Percentiles rank a stretch among this genome's conserved stretches.
Conservation (phyloP, 495 filamentous ascomycete species). For the Letharia lupina region DNA sequence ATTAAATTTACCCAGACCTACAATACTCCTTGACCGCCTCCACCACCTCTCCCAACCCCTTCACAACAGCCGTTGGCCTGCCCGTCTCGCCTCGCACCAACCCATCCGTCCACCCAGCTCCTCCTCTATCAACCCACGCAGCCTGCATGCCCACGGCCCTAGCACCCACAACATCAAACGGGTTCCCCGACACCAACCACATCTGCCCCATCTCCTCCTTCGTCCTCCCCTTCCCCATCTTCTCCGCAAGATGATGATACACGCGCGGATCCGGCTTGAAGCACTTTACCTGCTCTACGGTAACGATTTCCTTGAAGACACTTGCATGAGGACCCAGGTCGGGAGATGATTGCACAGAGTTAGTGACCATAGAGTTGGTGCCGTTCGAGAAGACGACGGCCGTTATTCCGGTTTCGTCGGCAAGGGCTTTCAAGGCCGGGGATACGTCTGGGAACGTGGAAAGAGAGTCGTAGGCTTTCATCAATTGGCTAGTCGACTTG, state of each 20-base stretch:
- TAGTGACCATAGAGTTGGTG: slow-evolving; percentile 52
- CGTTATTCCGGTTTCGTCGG: slow-evolving; percentile 34
- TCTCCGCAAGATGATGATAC: slow-evolving; percentile 52
- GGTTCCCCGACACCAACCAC: slow-evolving; percentile 70
- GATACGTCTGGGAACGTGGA: slow-evolving; percentile 62
- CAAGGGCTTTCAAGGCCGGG: slow-evolving; percentile 39
- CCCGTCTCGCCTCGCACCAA: slow-evolving; percentile 44
- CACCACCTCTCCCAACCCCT: slow-evolving; percentile 20
- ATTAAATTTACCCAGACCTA: background rate
- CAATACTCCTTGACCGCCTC: slow-evolving; percentile 4
- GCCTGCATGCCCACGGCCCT: slow-evolving; percentile 45
- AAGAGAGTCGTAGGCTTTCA: slow-evolving; percentile 62
- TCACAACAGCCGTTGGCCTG: slow-evolving; percentile 22
- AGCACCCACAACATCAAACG: slow-evolving; percentile 63
- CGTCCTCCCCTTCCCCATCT: slow-evolving; percentile 39
- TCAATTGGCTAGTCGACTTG: slow-evolving; percentile 38
- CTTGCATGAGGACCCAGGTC: slow-evolving; percentile 43
- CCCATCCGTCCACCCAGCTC: slow-evolving; percentile 37
- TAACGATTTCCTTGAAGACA: slow-evolving; percentile 50
- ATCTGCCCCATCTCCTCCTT: slow-evolving; percentile 44
- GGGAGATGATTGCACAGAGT: slow-evolving; percentile 48
- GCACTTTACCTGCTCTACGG: slow-evolving; percentile 49
- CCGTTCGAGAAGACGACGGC: slow-evolving; percentile 73
- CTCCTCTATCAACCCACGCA: slow-evolving; percentile 60
- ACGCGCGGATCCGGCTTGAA: slow-evolving; percentile 64